Conservation (phyloP, 75 land plant species). For the Cunninghamia lanceolata region DNA sequence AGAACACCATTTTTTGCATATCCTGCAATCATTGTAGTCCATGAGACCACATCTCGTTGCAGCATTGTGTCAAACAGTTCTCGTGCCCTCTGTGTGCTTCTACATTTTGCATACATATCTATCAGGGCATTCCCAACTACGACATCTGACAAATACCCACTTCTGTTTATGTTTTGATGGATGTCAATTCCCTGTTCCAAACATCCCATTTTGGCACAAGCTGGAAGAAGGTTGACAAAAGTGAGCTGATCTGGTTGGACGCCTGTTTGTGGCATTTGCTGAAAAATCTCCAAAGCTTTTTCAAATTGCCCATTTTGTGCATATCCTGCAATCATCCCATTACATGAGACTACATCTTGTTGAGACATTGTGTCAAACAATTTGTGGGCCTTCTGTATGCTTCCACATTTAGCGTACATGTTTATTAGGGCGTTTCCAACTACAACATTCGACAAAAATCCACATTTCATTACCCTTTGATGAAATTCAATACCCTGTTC, state of each 20-base stretch:
- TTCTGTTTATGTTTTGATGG: conserved; percentile 51
- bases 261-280: conserved; percentile 34
- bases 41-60: conserved; percentile 47
- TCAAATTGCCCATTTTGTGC: conserved; percentile 8
- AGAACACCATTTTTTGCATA: conserved; percentile 48
- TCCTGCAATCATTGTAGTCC: conserved; percentile 71
- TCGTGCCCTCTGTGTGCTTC: conserved; percentile 34
- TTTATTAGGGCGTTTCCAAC: conserved; percentile 49
- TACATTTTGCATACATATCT: conserved; percentile 69
- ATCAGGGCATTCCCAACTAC: conserved; percentile 50
- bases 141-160: conserved; percentile 28
- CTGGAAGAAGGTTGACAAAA: conserved; percentile 39
- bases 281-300: conserved; percentile 51
- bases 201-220: conserved; percentile 60
- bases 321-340: conserved; percentile 47
- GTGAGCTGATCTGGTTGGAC: conserved; percentile 48
- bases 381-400: conserved; percentile 31
- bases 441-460: conserved; percentile 34
- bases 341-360: not conserved
- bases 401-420: conserved; percentile 66
- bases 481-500: conserved; percentile 39
- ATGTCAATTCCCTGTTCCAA: conserved; percentile 60
- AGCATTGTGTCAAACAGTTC: conserved; percentile 37
- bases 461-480: conserved; percentile 25
- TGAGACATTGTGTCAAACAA: conserved; percentile 25